A percentile compares a stretch with the other conserved stretches of the same genome.
Evolutionary conservation across 768 basidiomycete genomes (phyloP).

Genomic region (Mycena vulgaris): DNA sequence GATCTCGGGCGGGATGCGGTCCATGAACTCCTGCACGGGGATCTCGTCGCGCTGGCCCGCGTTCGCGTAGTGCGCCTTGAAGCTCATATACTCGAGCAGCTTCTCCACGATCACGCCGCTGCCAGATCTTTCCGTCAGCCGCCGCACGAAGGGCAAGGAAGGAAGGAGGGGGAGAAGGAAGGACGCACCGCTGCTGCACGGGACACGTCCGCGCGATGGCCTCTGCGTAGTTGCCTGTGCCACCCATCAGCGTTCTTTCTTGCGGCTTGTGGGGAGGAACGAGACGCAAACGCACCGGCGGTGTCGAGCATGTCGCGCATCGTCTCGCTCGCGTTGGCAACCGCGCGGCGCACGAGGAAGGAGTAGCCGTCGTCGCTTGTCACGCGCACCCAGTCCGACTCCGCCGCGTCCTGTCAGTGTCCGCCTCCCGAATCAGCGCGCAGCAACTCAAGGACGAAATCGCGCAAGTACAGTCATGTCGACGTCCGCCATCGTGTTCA

Average conservation of each 20-base stretch:
- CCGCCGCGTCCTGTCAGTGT: conserved; percentile 31
- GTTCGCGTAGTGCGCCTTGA: conserved; percentile 86
- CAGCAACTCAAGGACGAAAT: no score
- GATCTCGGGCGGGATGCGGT: conserved; percentile 89
- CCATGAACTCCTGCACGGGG: conserved; percentile 82
- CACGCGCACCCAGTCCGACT: conserved; percentile 81
- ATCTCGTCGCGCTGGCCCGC: conserved; percentile 81
- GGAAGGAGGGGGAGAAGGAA: background rate
- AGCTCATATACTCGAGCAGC: conserved; percentile 90
- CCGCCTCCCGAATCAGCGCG: no score
- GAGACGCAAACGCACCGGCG: conserved; percentile 62
- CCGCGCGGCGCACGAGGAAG: conserved; percentile 82
- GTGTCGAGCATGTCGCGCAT: conserved; percentile 86
- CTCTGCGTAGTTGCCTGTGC: conserved; percentile 83
- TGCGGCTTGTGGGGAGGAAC: background rate
- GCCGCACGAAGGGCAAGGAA: no score
- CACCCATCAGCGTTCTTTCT: background rate
- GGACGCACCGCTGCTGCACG: conserved; percentile 77
- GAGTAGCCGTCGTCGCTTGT: conserved; percentile 86
- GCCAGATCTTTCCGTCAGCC: no score
- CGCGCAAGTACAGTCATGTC: conserved; percentile 24
- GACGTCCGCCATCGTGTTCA: conserved; percentile 32
- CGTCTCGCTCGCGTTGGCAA: conserved; percentile 85
- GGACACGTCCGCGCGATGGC: conserved; percentile 79
- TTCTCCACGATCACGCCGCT: conserved; percentile 87